phyloP scores from a whole-genome alignment of 768 basidiomycete species.

The Leucogyrophana mollusca region DNA sequence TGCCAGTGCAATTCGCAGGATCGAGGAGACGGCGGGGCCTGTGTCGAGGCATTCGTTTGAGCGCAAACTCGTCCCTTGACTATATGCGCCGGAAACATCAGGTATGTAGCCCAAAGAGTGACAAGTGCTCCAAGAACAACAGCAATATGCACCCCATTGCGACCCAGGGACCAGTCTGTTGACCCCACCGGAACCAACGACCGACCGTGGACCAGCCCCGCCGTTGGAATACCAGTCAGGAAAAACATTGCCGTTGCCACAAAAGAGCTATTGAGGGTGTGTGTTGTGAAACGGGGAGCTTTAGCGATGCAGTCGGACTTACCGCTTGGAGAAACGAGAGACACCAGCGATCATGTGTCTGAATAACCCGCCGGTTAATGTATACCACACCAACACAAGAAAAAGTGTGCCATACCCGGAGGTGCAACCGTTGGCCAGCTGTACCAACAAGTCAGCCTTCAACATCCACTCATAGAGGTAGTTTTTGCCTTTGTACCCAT shows the following conservation, averaged over 20 bases:
- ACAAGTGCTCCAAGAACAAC: constrained; percentile 21
- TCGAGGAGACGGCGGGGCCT: too few species aligned
- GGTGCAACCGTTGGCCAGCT: constrained; percentile 65
- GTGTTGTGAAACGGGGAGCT: constrained; percentile 8
- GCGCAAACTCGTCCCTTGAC: not conserved
- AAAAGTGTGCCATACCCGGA: constrained; percentile 44
- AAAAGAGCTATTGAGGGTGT: constrained; percentile 40
- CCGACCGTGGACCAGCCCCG: constrained; percentile 36
- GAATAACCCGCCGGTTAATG: constrained; percentile 1
- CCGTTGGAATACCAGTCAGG: constrained; percentile 44
- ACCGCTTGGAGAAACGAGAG: constrained; percentile 56
- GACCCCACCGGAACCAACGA: constrained; percentile 26
- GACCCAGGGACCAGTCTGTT: constrained; percentile 42
- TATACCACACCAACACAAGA: not conserved
- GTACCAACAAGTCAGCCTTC: constrained; percentile 1
- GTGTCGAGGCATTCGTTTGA: too few species aligned
- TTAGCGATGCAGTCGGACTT: too few species aligned
- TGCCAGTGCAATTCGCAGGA: not conserved
- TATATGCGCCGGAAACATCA: not conserved
- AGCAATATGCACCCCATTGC: constrained; percentile 24
- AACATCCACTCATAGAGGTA: not conserved
- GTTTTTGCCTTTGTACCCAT: constrained; percentile 51
- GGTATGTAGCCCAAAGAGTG: not conserved
- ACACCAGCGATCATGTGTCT: constrained; percentile 68
- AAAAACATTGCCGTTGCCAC: constrained; percentile 55